phyloP scores from a whole-genome alignment of 2,329 filamentous ascomycete genomes.

The Fusarium avenaceum region DNA sequence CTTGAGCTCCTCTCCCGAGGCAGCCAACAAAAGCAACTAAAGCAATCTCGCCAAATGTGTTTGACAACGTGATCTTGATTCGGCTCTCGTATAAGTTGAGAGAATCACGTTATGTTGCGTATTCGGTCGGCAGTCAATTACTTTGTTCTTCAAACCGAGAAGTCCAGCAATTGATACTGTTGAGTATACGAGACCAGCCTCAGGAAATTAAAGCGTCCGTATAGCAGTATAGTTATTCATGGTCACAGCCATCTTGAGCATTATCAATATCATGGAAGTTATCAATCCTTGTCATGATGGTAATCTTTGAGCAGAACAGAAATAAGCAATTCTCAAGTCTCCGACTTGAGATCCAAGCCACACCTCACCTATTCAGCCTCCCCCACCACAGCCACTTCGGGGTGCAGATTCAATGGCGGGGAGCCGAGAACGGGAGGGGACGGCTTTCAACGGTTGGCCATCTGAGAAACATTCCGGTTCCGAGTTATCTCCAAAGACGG shows the following conservation, averaged over 20 bases:
- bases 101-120: conserved; percentile 17
- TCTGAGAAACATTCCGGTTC: conserved; percentile 17
- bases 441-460: conserved; percentile 47
- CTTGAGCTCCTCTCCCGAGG: conserved; percentile 14
- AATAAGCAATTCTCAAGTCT: neutral
- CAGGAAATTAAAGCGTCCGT: neutral
- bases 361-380: conserved; percentile 42
- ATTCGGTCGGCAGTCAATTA: neutral
- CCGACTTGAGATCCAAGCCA: conserved; percentile 21
- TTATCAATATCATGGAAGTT: neutral
- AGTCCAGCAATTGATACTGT: neutral
- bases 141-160: neutral
- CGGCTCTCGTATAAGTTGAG: conserved; percentile 19
- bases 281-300: conserved; percentile 1
- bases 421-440: conserved; percentile 46
- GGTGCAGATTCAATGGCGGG: conserved; percentile 29
- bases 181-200: neutral
- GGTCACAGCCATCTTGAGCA: neutral
- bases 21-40: conserved; percentile 6
- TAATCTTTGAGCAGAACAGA: neutral
- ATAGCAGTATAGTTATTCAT: neutral
- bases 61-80: conserved; percentile 35
- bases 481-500: conserved; percentile 35
- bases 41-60: conserved; percentile 41
- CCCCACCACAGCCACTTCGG: conserved; percentile 44